These are phyloP conservation scores for Zasmidium angulare DNA, from an alignment of 2,329 filamentous ascomycete genomes.

Conservation along the genomic window DNA sequence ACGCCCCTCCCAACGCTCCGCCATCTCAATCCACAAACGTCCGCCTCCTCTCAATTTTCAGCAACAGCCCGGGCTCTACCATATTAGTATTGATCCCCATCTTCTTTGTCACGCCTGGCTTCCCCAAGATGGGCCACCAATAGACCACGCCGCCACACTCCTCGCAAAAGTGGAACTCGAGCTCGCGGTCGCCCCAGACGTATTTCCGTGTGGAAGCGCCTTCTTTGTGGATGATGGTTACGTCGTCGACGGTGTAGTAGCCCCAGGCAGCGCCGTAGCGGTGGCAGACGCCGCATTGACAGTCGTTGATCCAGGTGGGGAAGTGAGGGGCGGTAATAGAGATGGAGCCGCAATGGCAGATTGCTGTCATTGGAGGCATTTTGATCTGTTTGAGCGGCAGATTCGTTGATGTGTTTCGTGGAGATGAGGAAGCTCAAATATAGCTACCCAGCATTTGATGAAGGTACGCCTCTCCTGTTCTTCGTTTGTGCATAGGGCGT, in stretches of 20 bases:
- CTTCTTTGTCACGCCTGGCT: not conserved
- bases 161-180: not conserved
- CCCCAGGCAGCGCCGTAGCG: conserved; percentile 30
- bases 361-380: not conserved
- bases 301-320: conserved; percentile 23
- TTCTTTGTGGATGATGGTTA: not conserved
- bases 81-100: not conserved
- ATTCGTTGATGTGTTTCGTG: too few relatives aligned
- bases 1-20: not conserved
- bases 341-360: conserved; percentile 32
- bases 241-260: conserved; percentile 21
- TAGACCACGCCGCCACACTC: not conserved
- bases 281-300: conserved; percentile 29
- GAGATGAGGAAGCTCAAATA: too few relatives aligned
- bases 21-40: not conserved
- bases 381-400: too few relatives aligned
- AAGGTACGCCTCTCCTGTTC: too few relatives aligned
- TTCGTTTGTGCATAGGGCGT: not conserved
- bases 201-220: not conserved
- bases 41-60: not conserved
- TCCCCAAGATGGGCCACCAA: not conserved
- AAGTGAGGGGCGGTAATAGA: conserved; percentile 21
- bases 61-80: not conserved
- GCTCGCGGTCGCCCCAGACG: not conserved
- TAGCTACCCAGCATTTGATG: too few relatives aligned